Percentiles rank a stretch among this genome's conserved stretches.
These are phyloP conservation scores for Fusarium nisikadoi DNA, from an alignment of 2,329 filamentous ascomycete genomes.

Conservation along the genomic window DNA sequence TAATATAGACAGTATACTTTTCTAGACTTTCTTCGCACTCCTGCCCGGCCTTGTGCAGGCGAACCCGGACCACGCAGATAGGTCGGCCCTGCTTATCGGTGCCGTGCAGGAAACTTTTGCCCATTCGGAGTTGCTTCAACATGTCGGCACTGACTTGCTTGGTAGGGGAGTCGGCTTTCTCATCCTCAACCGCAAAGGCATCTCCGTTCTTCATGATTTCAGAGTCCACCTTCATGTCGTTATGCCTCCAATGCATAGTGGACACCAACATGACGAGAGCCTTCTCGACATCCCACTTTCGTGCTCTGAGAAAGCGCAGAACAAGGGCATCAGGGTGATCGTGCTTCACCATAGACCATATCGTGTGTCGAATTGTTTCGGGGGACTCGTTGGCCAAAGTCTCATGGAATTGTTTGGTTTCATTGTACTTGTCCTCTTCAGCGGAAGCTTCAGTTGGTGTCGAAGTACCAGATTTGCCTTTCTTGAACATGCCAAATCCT, in stretches of 20 bases:
- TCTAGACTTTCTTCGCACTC: slow-evolving; percentile 86
- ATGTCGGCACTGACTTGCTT: slow-evolving; percentile 82
- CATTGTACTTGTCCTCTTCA: slow-evolving; percentile 90
- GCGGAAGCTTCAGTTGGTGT: slow-evolving; percentile 55
- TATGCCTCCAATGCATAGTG: slow-evolving; percentile 89
- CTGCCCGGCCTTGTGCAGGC: slow-evolving; percentile 83
- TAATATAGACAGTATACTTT: slow-evolving; percentile 90
- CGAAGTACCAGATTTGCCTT: slow-evolving; percentile 53
- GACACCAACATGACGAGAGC: slow-evolving; percentile 94
- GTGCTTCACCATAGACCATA: slow-evolving; percentile 96
- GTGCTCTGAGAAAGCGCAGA: slow-evolving; percentile 84
- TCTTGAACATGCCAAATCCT: slow-evolving; percentile 72
- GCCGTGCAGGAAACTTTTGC: slow-evolving; percentile 93
- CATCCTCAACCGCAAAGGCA: slow-evolving; percentile 68
- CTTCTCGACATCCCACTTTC: slow-evolving; percentile 95
- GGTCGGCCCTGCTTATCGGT: slow-evolving; percentile 85
- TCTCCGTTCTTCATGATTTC: slow-evolving; percentile 86
- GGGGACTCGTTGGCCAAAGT: slow-evolving; percentile 81
- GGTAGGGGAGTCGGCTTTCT: slow-evolving; percentile 65
- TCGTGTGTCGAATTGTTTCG: slow-evolving; percentile 80
- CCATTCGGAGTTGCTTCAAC: slow-evolving; percentile 83
- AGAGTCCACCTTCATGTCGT: slow-evolving; percentile 87
- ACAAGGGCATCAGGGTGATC: slow-evolving; percentile 90
- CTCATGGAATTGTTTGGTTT: slow-evolving; percentile 85
- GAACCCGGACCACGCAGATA: slow-evolving; percentile 85